Evolutionary conservation across 768 basidiomycete genomes (phyloP).

Genomic region (Pseudohyphozyma bogoriensis): DNA sequence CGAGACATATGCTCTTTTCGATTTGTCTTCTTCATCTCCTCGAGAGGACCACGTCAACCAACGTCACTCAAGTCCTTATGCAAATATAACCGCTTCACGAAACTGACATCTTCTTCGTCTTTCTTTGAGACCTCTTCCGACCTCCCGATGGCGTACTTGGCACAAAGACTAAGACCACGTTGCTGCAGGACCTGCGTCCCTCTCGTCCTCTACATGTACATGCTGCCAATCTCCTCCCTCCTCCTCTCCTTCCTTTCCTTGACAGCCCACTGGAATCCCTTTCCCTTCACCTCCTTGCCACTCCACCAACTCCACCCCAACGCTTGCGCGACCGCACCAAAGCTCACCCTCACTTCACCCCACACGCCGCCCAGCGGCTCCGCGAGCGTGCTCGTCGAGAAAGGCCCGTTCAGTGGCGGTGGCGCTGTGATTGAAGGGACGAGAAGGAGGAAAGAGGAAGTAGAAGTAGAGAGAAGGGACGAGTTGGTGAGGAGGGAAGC

Average conservation of each 20-base stretch:
- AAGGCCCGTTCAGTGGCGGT: slow-evolving; percentile 22
- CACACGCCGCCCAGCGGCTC: slow-evolving; percentile 14
- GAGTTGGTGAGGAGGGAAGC: slow-evolving; percentile 16
- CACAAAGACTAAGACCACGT: background rate
- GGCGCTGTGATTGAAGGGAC: slow-evolving; percentile 20
- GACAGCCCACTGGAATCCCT: slow-evolving; percentile 24
- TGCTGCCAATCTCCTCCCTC: slow-evolving; percentile 4
- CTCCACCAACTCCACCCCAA: slow-evolving; percentile 24
- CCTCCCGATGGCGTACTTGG: too few species aligned
- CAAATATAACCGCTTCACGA: background rate
- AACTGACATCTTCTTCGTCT: too few species aligned
- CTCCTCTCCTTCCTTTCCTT: slow-evolving; percentile 1
- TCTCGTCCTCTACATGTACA: slow-evolving; percentile 19
- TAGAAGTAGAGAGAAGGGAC: background rate
- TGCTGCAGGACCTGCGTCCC: background rate
- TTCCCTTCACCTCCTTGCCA: background rate
- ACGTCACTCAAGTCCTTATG: background rate
- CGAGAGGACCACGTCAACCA: too few species aligned
- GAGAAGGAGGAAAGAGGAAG: slow-evolving; percentile 12
- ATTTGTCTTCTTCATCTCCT: too few species aligned
- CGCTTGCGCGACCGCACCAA: background rate
- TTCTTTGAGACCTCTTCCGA: too few species aligned
- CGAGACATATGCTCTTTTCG: too few species aligned
- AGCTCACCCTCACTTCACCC: slow-evolving; percentile 6
- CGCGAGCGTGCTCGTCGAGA: slow-evolving; percentile 1